These are phyloP conservation scores for Pelargonium nanum DNA, from an alignment of 345 rosid genomes.

Conservation along the genomic window DNA sequence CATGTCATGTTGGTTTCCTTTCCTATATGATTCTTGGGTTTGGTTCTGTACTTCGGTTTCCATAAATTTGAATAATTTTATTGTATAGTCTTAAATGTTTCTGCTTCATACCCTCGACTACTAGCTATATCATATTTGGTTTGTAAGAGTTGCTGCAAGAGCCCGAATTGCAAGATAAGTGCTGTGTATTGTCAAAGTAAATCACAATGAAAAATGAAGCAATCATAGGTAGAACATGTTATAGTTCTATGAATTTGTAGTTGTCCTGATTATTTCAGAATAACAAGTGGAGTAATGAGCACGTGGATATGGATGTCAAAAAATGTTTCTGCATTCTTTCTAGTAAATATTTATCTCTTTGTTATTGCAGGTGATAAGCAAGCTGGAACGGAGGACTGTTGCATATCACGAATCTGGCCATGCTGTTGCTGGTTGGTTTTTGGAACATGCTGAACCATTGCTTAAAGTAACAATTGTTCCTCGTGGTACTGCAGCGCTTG, in stretches of 20 bases:
- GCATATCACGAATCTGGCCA: slow-evolving; percentile 98
- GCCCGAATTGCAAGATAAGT: neutral
- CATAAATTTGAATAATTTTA: too few relatives aligned
- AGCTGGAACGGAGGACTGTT: slow-evolving; percentile 80
- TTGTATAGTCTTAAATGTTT: too few relatives aligned
- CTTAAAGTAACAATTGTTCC: slow-evolving; percentile 95
- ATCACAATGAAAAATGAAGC: too few relatives aligned
- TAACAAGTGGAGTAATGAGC: neutral
- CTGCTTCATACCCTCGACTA: too few relatives aligned
- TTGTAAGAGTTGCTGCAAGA: neutral
- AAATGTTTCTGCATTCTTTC: neutral
- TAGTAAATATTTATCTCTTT: neutral
- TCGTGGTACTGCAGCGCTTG: slow-evolving; percentile 92
- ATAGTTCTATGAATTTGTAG: neutral
- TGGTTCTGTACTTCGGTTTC: neutral
- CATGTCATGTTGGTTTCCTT: neutral
- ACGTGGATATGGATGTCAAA: neutral
- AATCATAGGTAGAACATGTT: neutral
- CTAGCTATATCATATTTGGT: too few relatives aligned
- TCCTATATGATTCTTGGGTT: neutral
- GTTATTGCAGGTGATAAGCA: slow-evolving; percentile 67
- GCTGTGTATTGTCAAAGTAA: neutral
- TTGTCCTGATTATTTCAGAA: neutral
- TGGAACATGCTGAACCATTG: slow-evolving; percentile 92
- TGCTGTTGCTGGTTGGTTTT: slow-evolving; percentile 90